Percentiles rank a stretch among this genome's conserved stretches.
Evolutionary conservation across 805 yeast genomes (phyloP).

Genomic region (Myxozyma vanderwaltii): DNA sequence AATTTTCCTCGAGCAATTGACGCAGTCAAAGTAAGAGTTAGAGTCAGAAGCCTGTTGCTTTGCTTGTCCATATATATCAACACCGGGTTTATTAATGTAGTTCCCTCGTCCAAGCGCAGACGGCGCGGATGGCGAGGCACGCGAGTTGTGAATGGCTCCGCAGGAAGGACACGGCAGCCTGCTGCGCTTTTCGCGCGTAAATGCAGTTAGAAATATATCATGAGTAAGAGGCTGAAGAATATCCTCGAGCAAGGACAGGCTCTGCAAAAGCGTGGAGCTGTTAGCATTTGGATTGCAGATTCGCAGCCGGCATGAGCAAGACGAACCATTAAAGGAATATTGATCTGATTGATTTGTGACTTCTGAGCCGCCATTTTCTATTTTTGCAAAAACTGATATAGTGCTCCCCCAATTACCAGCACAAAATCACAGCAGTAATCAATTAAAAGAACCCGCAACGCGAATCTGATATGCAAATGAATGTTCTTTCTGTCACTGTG

Average conservation of each 20-base stretch:
- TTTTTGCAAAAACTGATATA: no score
- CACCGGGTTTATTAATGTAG: conserved; percentile 39
- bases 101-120: conserved; percentile 20
- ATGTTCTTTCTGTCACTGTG: no score
- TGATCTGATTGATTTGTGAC: conserved; percentile 18
- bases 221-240: conserved; percentile 32
- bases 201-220: conserved; percentile 29
- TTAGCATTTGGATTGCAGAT: background rate
- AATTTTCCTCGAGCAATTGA: conserved; percentile 79
- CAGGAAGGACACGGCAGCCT: conserved; percentile 31
- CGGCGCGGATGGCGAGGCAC: conserved; percentile 4
- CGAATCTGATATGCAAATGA: no score
- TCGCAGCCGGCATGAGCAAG: background rate
- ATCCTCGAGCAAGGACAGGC: conserved; percentile 30
- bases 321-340: conserved; percentile 14
- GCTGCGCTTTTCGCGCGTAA: conserved; percentile 32
- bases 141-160: conserved; percentile 30
- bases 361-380: conserved; percentile 7
- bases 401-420: no score
- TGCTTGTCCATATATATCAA: conserved; percentile 48
- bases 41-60: conserved; percentile 51
- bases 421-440: no score
- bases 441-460: no score
- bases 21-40: conserved; percentile 65
- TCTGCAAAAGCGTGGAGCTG: conserved; percentile 8